Conservation (phyloP, 139 green algal genomes). For the Closterium sp. region DNA sequence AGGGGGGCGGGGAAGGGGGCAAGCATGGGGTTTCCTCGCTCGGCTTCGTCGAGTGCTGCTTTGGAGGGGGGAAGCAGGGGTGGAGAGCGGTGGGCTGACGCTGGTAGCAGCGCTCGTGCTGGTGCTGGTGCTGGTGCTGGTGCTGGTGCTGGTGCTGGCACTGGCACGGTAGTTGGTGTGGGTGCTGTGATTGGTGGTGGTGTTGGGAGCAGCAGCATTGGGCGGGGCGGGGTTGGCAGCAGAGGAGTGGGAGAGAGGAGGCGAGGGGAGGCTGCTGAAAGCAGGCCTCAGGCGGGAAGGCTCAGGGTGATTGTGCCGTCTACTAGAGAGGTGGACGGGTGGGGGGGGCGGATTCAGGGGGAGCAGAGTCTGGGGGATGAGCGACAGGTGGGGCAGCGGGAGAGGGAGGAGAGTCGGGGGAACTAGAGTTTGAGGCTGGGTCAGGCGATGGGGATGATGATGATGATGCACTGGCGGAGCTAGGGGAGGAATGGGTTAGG, state of each 20-base stretch:
- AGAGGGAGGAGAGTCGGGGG: neutral
- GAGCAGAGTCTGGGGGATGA: neutral
- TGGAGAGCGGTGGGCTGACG: neutral
- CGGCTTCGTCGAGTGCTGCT: neutral
- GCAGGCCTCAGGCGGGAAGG: neutral
- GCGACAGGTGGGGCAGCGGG: neutral
- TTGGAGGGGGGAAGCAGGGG: neutral
- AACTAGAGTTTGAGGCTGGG: neutral
- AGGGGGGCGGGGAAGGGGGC: neutral
- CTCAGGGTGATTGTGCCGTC: neutral
- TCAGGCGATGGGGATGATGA: neutral
- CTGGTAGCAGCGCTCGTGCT: neutral
- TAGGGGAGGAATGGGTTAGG: neutral
- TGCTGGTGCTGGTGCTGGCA: too few relatives aligned
- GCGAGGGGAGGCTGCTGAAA: neutral
- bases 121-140: neutral
- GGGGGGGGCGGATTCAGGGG: too few relatives aligned
- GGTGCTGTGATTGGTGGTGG: neutral
- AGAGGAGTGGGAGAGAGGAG: neutral
- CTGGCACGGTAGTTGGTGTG: neutral
- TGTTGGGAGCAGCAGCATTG: neutral
- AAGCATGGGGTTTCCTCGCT: neutral
- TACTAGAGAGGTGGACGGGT: neutral
- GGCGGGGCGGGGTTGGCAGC: neutral
- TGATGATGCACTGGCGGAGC: neutral